These are phyloP conservation scores for Epithele typhae DNA, from an alignment of 768 basidiomycete species.

Conservation along the genomic window DNA sequence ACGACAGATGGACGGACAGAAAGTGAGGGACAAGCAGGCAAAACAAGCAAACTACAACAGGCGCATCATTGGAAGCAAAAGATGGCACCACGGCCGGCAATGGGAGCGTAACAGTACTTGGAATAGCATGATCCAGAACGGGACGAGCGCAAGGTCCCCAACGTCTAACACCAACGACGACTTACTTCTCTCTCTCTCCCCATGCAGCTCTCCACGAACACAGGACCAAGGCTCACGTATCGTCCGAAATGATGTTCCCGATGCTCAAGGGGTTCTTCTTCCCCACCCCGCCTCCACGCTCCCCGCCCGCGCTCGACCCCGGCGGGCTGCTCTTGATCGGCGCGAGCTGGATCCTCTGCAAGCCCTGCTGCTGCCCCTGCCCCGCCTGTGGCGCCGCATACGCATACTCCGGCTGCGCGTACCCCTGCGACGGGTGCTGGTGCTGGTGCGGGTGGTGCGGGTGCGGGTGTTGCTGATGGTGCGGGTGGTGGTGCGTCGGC, in stretches of 20 bases:
- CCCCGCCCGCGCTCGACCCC: conserved; percentile 2
- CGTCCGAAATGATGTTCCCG: conserved; percentile 27
- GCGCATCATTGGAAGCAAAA: too few relatives aligned
- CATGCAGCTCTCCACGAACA: conserved; percentile 1
- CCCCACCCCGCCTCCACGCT: conserved; percentile 9
- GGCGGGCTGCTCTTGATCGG: conserved; percentile 34
- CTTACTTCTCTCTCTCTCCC: background rate
- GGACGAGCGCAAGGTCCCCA: background rate
- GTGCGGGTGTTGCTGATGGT: too few relatives aligned
- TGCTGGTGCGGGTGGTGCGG: too few relatives aligned
- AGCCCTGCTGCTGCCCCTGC: conserved; percentile 3
- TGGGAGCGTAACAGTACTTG: too few relatives aligned
- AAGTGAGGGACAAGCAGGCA: too few relatives aligned
- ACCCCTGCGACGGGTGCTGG: too few relatives aligned
- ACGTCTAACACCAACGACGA: background rate
- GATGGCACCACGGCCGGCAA: too few relatives aligned
- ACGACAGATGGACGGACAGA: too few relatives aligned
- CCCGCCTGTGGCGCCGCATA: background rate
- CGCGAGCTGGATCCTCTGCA: conserved; percentile 48
- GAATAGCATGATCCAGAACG: too few relatives aligned
- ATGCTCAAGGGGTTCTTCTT: conserved; percentile 31
- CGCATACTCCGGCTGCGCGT: background rate
- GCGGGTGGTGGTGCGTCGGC: too few relatives aligned
- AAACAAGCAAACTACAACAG: background rate
- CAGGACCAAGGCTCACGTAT: conserved; percentile 4